Conservation (phyloP, 2,329 filamentous ascomycete genomes). For the Neonectria coccinea region DNA sequence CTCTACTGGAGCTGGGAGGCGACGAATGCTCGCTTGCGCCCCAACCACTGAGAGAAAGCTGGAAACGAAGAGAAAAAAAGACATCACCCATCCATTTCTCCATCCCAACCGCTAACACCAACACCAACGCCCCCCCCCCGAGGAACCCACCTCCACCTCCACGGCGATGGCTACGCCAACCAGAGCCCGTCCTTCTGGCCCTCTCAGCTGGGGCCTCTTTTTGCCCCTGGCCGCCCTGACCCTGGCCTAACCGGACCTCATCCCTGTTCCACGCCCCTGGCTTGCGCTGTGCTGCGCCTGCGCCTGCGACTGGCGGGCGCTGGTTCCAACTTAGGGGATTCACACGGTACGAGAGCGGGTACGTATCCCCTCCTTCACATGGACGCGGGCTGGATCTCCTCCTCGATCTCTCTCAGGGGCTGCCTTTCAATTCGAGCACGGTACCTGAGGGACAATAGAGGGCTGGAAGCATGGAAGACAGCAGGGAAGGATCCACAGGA, state of each 20-base stretch:
- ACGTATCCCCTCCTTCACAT: slow-evolving; percentile 14
- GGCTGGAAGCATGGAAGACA: slow-evolving; percentile 20
- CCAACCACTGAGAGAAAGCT: slow-evolving; percentile 21
- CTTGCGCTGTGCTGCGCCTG: slow-evolving; percentile 12
- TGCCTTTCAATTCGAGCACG: neutral
- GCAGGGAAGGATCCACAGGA: neutral
- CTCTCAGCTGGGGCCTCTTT: slow-evolving; percentile 1
- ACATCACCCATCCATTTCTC: neutral
- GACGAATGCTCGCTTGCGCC: slow-evolving; percentile 16
- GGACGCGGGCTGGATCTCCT: neutral
- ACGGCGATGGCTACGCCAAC: slow-evolving; percentile 13
- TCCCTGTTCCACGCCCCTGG: slow-evolving; percentile 19
- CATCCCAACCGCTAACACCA: slow-evolving; percentile 12
- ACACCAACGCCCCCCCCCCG: neutral
- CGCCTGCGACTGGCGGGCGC: slow-evolving; percentile 25
- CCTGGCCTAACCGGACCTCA: neutral
- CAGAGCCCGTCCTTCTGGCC: neutral
- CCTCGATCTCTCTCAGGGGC: neutral
- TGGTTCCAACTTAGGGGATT: slow-evolving; percentile 20
- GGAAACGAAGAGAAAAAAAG: neutral
- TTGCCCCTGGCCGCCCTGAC: slow-evolving; percentile 18
- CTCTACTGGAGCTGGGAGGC: neutral
- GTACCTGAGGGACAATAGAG: slow-evolving; percentile 6
- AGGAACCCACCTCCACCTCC: slow-evolving; percentile 4
- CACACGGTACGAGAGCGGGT: slow-evolving; percentile 4